These are phyloP conservation scores for Metrosideros polymorpha DNA, from an alignment of 441 rosid species.

Conservation along the genomic window DNA sequence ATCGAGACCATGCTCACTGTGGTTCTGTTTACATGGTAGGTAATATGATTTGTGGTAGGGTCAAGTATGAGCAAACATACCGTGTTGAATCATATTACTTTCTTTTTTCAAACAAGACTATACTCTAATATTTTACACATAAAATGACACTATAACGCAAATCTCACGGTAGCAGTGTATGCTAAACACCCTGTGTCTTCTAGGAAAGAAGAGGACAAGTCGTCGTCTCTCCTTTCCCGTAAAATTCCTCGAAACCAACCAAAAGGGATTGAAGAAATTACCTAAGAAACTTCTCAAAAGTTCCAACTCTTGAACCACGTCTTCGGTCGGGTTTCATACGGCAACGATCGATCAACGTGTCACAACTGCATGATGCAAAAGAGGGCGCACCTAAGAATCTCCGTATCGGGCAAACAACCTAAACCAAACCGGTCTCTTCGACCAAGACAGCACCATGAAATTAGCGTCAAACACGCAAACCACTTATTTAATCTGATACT, in stretches of 20 bases:
- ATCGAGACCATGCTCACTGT: rapidly evolving
- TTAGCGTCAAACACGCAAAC: neutral
- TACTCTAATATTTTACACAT: neutral
- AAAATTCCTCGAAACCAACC: neutral
- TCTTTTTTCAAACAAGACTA: neutral
- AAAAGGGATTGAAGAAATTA: neutral
- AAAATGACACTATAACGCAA: neutral
- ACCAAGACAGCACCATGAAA: neutral
- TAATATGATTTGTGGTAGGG: neutral
- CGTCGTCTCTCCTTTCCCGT: neutral
- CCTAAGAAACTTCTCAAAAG: neutral
- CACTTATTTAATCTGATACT: neutral
- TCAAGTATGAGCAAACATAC: neutral
- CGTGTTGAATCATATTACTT: neutral
- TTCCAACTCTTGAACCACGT: neutral
- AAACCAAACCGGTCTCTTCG: neutral
- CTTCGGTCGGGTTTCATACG: neutral
- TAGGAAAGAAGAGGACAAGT: neutral
- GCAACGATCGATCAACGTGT: neutral
- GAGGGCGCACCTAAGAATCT: neutral
- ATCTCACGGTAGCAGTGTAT: neutral
- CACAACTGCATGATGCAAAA: neutral
- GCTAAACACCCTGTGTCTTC: neutral
- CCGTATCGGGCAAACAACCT: neutral
- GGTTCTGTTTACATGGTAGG: neutral